Base-by-base conservation (phyloP, 2,329 filamentous ascomycete species). In the Botrytis medusae region DNA sequence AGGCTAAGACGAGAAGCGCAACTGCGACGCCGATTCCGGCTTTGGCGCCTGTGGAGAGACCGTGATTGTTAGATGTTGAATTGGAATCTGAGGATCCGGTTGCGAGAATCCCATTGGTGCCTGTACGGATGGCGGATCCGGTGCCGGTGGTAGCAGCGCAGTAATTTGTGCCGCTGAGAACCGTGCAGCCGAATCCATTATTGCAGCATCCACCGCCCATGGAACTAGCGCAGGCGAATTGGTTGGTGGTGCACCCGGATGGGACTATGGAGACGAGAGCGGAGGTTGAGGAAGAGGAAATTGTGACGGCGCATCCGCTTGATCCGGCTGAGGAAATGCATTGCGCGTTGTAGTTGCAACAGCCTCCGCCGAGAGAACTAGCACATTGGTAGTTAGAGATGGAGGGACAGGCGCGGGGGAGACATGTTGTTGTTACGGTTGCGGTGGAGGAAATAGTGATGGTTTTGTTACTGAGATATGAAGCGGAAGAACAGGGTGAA, bases 11-110 rank as follows among this genome's bases (percentile, higher is more conserved):
- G 42, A 82, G 85, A 0, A 87, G 79, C 1, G 86, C 83, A 5
- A 86, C 84, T 29, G 87, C 88, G 0, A 86, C 82, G 9, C 85
- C 87, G n/a, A 91, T 86, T 3, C 88, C 88, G 0, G 86, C 87
- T 77, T 86, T 88, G 3, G 87, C 87, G 0, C 85, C 87, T 1
- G 83, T 79, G 1, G 86, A 85, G 9, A 89, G 78, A 3, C 79
- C 79, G 40, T 63, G 60, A 8, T 14, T 29, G 1, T 6, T 25
- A 1, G 69, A 71, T 29, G 69, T 18, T 7, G 59, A 22, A 64
- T 71, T 29, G 1, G 48, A 14, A 2, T n/a, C 48, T 51, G 12
- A 34, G 46, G 32, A 8, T 2, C 34, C 25, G 10, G 46, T 57
- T 1, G 64, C 48, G 9, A 68, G 12, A 3, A 57, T 25, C 6